These are phyloP conservation scores for Thelonectria rubi DNA, from an alignment of 2,329 filamentous ascomycete species.

Conservation along the genomic window DNA sequence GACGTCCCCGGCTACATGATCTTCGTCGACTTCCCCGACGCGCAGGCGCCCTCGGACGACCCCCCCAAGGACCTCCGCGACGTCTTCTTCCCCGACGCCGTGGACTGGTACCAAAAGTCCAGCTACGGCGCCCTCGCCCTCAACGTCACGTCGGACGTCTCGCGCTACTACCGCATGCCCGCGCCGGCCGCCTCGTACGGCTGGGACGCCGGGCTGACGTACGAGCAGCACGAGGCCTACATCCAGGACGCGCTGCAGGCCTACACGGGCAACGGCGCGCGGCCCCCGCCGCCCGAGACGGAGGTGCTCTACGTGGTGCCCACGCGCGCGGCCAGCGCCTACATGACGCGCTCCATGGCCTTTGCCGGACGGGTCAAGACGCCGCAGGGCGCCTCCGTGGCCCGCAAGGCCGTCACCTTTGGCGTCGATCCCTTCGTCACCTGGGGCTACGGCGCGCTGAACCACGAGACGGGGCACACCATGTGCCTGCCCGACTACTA, in stretches of 20 bases:
- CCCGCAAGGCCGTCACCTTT: constrained; percentile 46
- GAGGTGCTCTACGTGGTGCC: constrained; percentile 33
- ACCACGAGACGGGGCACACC: constrained; percentile 51
- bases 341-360: constrained; percentile 21
- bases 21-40: constrained; percentile 49
- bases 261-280: constrained; percentile 17
- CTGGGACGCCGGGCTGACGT: constrained; percentile 22
- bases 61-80: constrained; percentile 37
- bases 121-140: constrained; percentile 38
- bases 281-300: constrained; percentile 8
- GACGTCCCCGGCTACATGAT: constrained; percentile 47
- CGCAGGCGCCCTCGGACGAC: constrained; percentile 31
- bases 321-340: constrained; percentile 11
- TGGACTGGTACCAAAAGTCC: constrained; percentile 37
- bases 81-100: constrained; percentile 23
- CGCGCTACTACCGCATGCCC: constrained; percentile 43
- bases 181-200: constrained; percentile 37
- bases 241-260: constrained; percentile 30
- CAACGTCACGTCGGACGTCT: constrained; percentile 35
- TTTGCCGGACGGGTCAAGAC: constrained; percentile 1
- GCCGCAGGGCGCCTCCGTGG: constrained; percentile 44
- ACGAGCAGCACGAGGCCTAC: constrained; percentile 17
- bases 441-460: constrained; percentile 48
- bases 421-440: constrained; percentile 44
- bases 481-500: constrained; percentile 52